phyloP scores from a whole-genome alignment of 2,329 filamentous ascomycete genomes.

The Cylindrodendrum hubeiense region DNA sequence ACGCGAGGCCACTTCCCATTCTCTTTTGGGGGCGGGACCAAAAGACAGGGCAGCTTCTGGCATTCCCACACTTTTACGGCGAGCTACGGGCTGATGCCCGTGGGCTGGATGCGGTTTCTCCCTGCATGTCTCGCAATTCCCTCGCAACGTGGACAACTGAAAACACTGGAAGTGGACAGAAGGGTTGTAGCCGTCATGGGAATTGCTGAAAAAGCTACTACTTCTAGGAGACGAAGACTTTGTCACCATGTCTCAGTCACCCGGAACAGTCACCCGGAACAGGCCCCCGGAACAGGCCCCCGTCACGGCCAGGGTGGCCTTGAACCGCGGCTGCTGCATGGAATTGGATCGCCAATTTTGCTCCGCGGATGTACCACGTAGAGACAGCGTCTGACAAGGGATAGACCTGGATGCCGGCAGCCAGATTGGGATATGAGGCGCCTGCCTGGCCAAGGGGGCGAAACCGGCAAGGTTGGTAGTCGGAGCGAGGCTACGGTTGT shows the following conservation, averaged over 20 bases:
- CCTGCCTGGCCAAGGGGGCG: neutral
- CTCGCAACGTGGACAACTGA: neutral
- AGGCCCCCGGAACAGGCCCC: neutral
- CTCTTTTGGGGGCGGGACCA: neutral
- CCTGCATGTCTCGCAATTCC: constrained; percentile 16
- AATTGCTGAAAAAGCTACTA: neutral
- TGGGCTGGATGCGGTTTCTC: constrained; percentile 10
- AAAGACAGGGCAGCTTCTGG: neutral
- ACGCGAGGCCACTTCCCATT: constrained; percentile 11
- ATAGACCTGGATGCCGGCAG: constrained; percentile 2
- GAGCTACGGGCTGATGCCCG: neutral
- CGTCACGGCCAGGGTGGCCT: neutral
- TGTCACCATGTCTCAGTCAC: neutral
- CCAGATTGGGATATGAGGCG: constrained; percentile 19
- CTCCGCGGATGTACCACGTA: neutral
- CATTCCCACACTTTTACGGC: constrained; percentile 1
- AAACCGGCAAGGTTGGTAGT: neutral
- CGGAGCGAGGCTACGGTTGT: neutral
- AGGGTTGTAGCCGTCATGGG: neutral
- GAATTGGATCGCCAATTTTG: constrained; percentile 26
- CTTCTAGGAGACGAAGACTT: neutral
- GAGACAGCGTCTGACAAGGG: neutral
- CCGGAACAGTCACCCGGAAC: neutral
- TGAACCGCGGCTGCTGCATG: neutral
- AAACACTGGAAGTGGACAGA: neutral